Evolutionary conservation across 169 alveolate species (phyloP).

Genomic region (Babesia ovata): DNA sequence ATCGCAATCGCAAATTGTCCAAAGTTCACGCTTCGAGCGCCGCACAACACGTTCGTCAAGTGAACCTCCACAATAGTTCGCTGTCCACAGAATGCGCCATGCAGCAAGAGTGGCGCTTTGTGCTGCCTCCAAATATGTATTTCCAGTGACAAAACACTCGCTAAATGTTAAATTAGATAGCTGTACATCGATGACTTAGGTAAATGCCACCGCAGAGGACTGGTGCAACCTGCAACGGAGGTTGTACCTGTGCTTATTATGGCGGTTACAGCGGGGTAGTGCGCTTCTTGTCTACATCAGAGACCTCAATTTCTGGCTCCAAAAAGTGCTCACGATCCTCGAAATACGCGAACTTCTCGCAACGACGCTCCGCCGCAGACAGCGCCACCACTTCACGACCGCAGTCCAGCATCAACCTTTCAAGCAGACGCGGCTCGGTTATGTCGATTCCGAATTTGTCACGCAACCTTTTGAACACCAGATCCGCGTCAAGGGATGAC

Average conservation of each 20-base stretch:
- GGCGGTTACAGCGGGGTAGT: background rate
- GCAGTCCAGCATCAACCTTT: slow-evolving; percentile 30
- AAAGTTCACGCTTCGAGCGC: too few species aligned
- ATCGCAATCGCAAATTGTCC: too few species aligned
- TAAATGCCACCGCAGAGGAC: background rate
- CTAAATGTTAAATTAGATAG: background rate
- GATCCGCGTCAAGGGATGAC: slow-evolving; percentile 63
- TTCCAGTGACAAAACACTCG: background rate
- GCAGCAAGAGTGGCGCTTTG: background rate
- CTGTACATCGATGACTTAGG: background rate
- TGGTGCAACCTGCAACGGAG: background rate
- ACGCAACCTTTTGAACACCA: slow-evolving; percentile 50
- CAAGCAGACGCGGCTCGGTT: slow-evolving; percentile 20
- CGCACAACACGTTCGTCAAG: too few species aligned
- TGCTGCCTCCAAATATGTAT: background rate
- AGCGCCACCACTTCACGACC: slow-evolving; percentile 28
- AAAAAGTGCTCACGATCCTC: slow-evolving; percentile 38
- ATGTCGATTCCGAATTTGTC: slow-evolving; percentile 51
- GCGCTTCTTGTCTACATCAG: background rate
- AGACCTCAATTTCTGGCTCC: background rate
- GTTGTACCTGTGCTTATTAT: background rate
- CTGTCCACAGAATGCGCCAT: too few species aligned
- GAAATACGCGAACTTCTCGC: slow-evolving; percentile 60
- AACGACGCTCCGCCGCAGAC: slow-evolving; percentile 37
- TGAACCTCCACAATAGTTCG: too few species aligned